phyloP scores from a whole-genome alignment of 164 flowering plant species.

The Macadamia tetraphylla region DNA sequence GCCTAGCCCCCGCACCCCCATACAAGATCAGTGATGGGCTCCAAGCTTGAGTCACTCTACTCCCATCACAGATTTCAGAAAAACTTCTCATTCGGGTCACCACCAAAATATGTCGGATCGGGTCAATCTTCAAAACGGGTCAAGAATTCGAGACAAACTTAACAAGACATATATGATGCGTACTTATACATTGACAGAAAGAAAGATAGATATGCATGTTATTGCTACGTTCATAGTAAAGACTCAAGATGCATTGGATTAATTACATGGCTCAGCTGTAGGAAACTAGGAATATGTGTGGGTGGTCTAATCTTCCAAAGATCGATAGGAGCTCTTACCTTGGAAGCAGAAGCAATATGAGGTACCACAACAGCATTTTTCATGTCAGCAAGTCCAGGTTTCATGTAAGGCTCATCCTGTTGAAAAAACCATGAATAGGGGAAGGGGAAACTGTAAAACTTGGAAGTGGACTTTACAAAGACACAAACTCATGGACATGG shows the following conservation, averaged over 20 bases:
- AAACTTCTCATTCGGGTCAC: too few species aligned
- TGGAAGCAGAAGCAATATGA: conserved; percentile 97
- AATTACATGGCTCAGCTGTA: not conserved
- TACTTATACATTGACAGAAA: too few species aligned
- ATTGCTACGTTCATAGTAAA: too few species aligned
- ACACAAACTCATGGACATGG: not conserved
- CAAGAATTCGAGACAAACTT: too few species aligned
- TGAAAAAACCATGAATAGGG: conserved; percentile 3
- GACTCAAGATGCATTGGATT: not conserved
- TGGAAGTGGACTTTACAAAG: not conserved
- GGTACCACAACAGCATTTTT: conserved; percentile 92
- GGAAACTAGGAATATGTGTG: not conserved
- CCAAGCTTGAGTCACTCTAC: too few species aligned
- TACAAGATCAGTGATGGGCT: too few species aligned
- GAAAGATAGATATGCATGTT: not conserved
- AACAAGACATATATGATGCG: too few species aligned
- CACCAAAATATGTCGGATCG: too few species aligned
- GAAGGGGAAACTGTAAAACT: not conserved
- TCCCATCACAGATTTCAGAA: too few species aligned
- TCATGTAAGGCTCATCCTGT: conserved; percentile 97
- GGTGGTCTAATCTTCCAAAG: not conserved
- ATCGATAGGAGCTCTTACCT: conserved; percentile 39
- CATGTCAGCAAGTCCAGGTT: conserved; percentile 92
- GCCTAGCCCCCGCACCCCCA: too few species aligned
- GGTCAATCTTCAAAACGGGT: too few species aligned